Conservation (phyloP, 768 basidiomycete species). For the Termitomyces sp. region DNA sequence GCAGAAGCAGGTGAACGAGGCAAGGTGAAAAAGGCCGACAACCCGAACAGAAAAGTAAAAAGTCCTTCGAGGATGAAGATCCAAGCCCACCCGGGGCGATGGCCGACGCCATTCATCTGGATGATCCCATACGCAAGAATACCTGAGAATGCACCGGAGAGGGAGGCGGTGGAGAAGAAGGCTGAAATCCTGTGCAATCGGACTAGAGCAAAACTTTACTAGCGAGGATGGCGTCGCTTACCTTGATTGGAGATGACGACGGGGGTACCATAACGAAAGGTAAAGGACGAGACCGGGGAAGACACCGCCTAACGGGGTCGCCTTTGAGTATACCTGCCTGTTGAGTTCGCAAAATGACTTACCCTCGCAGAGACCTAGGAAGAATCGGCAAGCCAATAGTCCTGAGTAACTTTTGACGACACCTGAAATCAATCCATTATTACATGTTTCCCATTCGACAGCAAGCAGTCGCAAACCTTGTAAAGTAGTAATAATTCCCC, state of each 20-base stretch:
- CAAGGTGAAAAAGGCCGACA: constrained; percentile 44
- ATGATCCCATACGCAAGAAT: constrained; percentile 65
- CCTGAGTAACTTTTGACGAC: constrained; percentile 43
- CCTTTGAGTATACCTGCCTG: no score
- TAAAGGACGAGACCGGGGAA: constrained; percentile 58
- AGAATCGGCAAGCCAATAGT: constrained; percentile 21
- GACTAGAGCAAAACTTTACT: constrained; percentile 25
- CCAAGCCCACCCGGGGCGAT: constrained; percentile 57
- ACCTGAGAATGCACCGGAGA: constrained; percentile 67
- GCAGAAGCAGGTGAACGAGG: constrained; percentile 42
- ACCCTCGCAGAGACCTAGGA: constrained; percentile 45
- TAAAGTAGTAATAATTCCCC: constrained; percentile 3
- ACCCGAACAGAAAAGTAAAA: constrained; percentile 58
- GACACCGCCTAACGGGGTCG: constrained; percentile 40
- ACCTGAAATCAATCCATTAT: constrained; percentile 24
- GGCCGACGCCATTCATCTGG: constrained; percentile 53
- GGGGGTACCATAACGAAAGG: constrained; percentile 52
- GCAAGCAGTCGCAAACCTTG: constrained; percentile 1
- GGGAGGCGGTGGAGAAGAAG: constrained; percentile 12
- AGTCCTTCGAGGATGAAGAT: constrained; percentile 30
- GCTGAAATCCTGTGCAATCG: constrained; percentile 38
- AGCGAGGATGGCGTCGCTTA: background rate
- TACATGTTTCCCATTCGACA: no score
- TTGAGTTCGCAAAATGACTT: background rate
- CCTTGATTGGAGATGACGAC: constrained; percentile 47